Evolutionary conservation across 306 rosid genomes (phyloP), one percentile per base, ranked within the genome.

Genomic region (Canavalia ensiformis): DNA sequence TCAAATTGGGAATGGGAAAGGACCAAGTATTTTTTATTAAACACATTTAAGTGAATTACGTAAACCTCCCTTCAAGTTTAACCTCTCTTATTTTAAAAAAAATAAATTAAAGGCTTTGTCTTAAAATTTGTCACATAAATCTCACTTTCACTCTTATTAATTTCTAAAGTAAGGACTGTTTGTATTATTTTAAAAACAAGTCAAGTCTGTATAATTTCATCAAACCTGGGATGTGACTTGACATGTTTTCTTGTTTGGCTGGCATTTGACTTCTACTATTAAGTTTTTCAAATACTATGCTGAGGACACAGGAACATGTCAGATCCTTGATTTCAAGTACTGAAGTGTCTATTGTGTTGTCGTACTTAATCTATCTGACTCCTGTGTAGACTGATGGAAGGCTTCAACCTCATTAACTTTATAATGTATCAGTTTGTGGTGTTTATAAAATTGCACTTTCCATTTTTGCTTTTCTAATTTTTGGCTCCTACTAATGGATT

Each of bases 41-140:
- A 46, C 54, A 49, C 4, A 0, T 13, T 81, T 76, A 64, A 51
- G 18, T 62, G 73, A 69, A 11, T 66, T 55, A 57, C 54, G 4
- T 56, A 11, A 54, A 47, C 10, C 34, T 13, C 41, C 28, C 45
- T 10, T 31, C n/a, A 37, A 45, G 69, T 57, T 47, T 4, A 54
- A 47, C 33, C 58, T 44, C 74, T 35, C 51, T 57, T 39, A 33
- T 49, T 59, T 80, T 12, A 57, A 45, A 31, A 51, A 9, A 37
- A 58, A 46, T 44, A 34, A 56, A 25, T 51, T 81, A 29, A 10
- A 31, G 55, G 35, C 6, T 35, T 50, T 67, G 9, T 81, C 67
- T 25, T 49, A 33, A 34, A 3, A n/a, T 35, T 35, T 66, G 31
- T 72, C 64, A 2, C 34, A 25, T 29, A 46, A 37, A 34, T 9